These are phyloP conservation scores for Sideroxylon spinosum DNA, from an alignment of 179 eudicot genomes.

Conservation along the genomic window DNA sequence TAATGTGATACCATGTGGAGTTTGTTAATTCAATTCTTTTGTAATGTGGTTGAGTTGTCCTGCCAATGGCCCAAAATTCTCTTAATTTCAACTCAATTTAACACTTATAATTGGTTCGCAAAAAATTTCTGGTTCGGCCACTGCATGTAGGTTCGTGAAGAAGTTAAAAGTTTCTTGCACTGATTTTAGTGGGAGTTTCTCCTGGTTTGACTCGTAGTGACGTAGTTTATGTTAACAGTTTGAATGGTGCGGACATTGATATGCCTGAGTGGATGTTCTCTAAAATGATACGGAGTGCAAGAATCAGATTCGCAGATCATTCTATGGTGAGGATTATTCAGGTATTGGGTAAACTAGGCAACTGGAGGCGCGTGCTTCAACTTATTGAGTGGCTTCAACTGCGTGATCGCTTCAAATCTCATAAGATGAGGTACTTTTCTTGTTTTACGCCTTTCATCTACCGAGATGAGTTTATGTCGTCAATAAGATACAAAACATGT, in stretches of 20 bases:
- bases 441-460: not conserved
- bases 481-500: not conserved
- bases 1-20: not conserved
- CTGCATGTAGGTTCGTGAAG: no score
- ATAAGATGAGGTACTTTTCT: slow-evolving; percentile 55
- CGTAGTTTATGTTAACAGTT: slow-evolving; percentile 38
- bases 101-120: no score
- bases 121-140: no score
- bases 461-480: not conserved
- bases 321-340: slow-evolving; percentile 79
- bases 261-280: slow-evolving; percentile 97
- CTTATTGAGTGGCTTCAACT: slow-evolving; percentile 89
- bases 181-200: slow-evolving; percentile 3
- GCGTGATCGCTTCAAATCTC: slow-evolving; percentile 75
- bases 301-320: slow-evolving; percentile 72
- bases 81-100: no score
- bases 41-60: not conserved
- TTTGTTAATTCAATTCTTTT: not conserved
- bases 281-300: slow-evolving; percentile 78
- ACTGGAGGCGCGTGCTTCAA: slow-evolving; percentile 90
- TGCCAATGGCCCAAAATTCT: not conserved
- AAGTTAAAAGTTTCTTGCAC: not conserved
- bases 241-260: slow-evolving; percentile 66
- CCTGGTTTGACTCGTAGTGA: slow-evolving; percentile 19
- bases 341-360: slow-evolving; percentile 77